Evolutionary conservation across 2,329 filamentous ascomycete genomes (phyloP), one percentile per base, ranked within the genome.

Genomic region (Hypoxylon sp.): DNA sequence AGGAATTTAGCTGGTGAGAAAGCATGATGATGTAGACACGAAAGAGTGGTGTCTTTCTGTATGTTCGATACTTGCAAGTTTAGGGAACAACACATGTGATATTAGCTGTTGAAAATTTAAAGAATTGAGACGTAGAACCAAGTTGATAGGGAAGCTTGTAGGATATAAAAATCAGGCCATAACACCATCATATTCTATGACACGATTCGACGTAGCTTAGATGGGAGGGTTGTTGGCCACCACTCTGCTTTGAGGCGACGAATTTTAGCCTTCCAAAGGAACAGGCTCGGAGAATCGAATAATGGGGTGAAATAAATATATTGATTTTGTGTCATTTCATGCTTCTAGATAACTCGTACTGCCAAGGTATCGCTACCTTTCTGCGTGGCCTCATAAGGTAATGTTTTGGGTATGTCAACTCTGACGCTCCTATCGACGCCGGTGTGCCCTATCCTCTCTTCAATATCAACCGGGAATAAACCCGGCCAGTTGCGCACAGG

Each of bases 281-380:
- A 37, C 31, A 29, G 17, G 44, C 19, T 13, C 31, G 29, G 15
- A 11, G 55, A n/a, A 32, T 52, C 13, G 50, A 51, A 37, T 56
- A 29, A 19, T 24, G 58, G 48, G 21, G 24, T 61, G 32, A 37
- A 62, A 46, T 52, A 42, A 62, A 46, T 52, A 21, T 50, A 56
- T 50, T 53, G 47, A 56, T 62, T 64, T 64, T 46, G 19, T 59
- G 24, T 59, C 27, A 64, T 68, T 64, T 68, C 21, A 50, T 60
- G 24, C 52, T 32, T 65, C 46, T 65, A 60, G 35, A 60, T 52
- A 53, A 57, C 32, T 32, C 31, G 32, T 62, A 58, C 53, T 42
- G 32, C 17, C 37, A 42, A 51, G 39, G 42, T 35, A 35, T n/a
- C 21, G 47, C 48, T 59, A 19, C 29, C 32, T 60, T 51, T 54